Base-by-base conservation (phyloP, 306 rosid genomes). In the Adenanthera pavonina region DNA sequence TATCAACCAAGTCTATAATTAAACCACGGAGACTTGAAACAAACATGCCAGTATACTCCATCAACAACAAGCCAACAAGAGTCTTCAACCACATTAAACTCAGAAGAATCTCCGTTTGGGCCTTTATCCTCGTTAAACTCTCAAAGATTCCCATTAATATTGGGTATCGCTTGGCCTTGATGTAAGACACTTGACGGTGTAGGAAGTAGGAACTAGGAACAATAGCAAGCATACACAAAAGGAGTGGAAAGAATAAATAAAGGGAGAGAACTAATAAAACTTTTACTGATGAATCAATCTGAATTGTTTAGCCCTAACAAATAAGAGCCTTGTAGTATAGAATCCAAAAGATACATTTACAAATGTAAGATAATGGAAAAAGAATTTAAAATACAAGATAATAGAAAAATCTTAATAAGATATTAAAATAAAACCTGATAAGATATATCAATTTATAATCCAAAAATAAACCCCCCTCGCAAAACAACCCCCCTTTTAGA, bases 31-130 rank as follows among this genome's bases (percentile, higher is more conserved):
- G 73, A 19, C 14, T 25, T 1, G 51, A 19, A 41, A 33, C 11
- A 16, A n/a, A 60, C 47, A 49, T 8, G 61, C 54, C 57, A 62
- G 43, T 8, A 54, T 17, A 34, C 3, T 72, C 60, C 72, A 64
- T 54, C 74, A 49, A 60, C 41, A 59, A 69, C 7, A 51, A 15
- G 30, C 51, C 30, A 68, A 60, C 4, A 41, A 19, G 30, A 46
- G 76, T 41, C 44, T 35, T 6, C 1, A 67, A 72, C 77, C 77
- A 78, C 46, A 62, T 8, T 7, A 70, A 67, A 49, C 48, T 61
- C 53, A 60, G 41, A 60, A 10, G 12, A 72, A 35, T 65, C 6
- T 46, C 72, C 57, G 30, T 25, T 25, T 25, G 30, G 30, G 30
- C 30, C 30, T 25, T 25, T 25, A 25, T 25, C 30, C 30, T 25